phyloP scores from a whole-genome alignment of 2,329 filamentous ascomycete genomes.

The Diaporthe helianthi region DNA sequence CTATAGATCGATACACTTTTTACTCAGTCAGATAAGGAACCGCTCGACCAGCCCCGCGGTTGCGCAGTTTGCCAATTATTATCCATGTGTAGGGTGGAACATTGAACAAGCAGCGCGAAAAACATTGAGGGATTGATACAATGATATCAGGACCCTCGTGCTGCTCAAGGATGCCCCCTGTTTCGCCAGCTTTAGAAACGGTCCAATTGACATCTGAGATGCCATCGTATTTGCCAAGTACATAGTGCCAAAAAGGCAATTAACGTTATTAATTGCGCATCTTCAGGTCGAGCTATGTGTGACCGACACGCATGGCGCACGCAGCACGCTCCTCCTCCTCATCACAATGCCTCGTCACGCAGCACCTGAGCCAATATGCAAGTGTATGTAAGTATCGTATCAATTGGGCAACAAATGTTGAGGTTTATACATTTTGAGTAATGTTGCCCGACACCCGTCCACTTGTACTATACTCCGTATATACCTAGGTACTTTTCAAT shows the following conservation, averaged over 20 bases:
- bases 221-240: too few relatives aligned
- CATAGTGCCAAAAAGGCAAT: not conserved
- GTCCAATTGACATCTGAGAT: not conserved
- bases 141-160: not conserved
- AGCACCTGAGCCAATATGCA: not conserved
- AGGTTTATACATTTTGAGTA: not conserved
- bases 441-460: not conserved
- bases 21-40: slow-evolving; percentile 5
- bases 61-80: not conserved
- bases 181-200: not conserved
- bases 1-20: not conserved
- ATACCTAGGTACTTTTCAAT: too few relatives aligned
- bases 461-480: too few relatives aligned
- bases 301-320: not conserved
- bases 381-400: too few relatives aligned
- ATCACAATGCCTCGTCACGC: not conserved
- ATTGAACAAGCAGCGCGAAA: not conserved
- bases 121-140: too few relatives aligned
- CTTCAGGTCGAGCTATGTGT: not conserved
- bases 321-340: too few relatives aligned
- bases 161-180: not conserved
- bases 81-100: too few relatives aligned
- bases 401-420: too few relatives aligned
- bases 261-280: not conserved
- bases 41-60: not conserved